These are phyloP conservation scores for Fusarium scirpi DNA, from an alignment of 2,329 filamentous ascomycete species.

Conservation along the genomic window DNA sequence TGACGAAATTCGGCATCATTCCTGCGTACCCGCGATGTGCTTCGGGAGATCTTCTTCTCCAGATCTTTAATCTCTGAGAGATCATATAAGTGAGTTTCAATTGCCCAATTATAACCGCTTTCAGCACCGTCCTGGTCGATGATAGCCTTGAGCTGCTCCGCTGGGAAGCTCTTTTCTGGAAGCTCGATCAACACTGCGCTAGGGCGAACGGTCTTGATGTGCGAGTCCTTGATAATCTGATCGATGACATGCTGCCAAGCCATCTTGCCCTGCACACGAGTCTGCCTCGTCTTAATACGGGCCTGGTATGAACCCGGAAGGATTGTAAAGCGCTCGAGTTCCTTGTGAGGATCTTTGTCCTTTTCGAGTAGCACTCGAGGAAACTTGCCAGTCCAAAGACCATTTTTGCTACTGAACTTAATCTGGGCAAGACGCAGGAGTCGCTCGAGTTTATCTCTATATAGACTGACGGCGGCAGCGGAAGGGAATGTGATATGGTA, in stretches of 20 bases:
- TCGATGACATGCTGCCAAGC: constrained; percentile 46
- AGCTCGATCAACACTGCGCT: constrained; percentile 50
- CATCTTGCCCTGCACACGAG: constrained; percentile 38
- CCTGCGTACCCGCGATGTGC: constrained; percentile 13
- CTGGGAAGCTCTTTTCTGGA: constrained; percentile 48
- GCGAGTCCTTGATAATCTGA: constrained; percentile 39
- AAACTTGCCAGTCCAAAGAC: constrained; percentile 49
- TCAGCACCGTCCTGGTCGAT: constrained; percentile 25
- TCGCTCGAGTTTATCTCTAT: constrained; percentile 59
- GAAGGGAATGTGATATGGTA: constrained; percentile 79
- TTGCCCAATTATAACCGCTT: constrained; percentile 29
- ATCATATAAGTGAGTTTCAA: constrained; percentile 22
- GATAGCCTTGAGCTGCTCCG: constrained; percentile 30
- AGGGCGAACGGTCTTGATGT: constrained; percentile 41
- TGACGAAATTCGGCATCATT: constrained; percentile 34
- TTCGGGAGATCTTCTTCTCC: background rate
- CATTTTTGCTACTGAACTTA: constrained; percentile 41
- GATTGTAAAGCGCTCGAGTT: constrained; percentile 49
- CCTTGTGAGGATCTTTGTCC: constrained; percentile 29
- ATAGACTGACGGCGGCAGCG: constrained; percentile 68
- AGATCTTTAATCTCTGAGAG: constrained; percentile 17
- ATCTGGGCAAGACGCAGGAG: constrained; percentile 50
- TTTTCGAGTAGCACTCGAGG: constrained; percentile 43
- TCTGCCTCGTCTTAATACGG: constrained; percentile 21
- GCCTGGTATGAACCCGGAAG: constrained; percentile 43